Base-by-base conservation (phyloP, 345 rosid genomes). In the Gossypium thurberi region DNA sequence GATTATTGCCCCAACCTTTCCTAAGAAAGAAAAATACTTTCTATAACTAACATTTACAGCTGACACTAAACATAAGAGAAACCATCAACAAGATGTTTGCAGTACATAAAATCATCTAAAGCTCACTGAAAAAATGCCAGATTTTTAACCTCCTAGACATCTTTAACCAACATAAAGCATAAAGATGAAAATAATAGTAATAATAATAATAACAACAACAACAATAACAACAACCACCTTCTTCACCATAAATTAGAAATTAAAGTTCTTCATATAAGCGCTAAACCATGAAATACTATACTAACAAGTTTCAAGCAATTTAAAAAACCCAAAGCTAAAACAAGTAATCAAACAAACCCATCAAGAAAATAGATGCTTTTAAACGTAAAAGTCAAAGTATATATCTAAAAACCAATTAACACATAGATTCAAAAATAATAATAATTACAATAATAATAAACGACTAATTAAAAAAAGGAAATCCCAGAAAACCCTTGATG, bases 311-410 rank as follows among this genome's bases (percentile, higher is more conserved):
- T 23, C 18, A 23, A 46, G 55, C 69, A 43, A 65, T 43, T 43
- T 26, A 65, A 42, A 52, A 62, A 15, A 21, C 50, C 14, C 26
- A 65, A 65, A 65, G n/a, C 69, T 65, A 65, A 65, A 65, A 65
- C 69, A 65, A 64, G 26, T 25, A 47, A 48, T 9, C 33, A 25
- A 47, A 15, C 14, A 48, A 68, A 26, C 15, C 43, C 25, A 50
- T 50, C 59, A 50, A 14, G 21, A 15, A 48, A 50, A 50, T 26
- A 51, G 28, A 48, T 26, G 26, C 23, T 25, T n/a, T n/a, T n/a
- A 48, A 50, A 20, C 48, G 26, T 4, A 1, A 48, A 26, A 18
- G 10, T 33, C 44, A 26, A 4, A 50, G 23, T 6, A 47, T 47
- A 23, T 12, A 66, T 47, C 11, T 46, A 47, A 46, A 46, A 7